Base-by-base conservation (phyloP, 2,329 filamentous ascomycete species). In the Xylariaceae sp. region DNA sequence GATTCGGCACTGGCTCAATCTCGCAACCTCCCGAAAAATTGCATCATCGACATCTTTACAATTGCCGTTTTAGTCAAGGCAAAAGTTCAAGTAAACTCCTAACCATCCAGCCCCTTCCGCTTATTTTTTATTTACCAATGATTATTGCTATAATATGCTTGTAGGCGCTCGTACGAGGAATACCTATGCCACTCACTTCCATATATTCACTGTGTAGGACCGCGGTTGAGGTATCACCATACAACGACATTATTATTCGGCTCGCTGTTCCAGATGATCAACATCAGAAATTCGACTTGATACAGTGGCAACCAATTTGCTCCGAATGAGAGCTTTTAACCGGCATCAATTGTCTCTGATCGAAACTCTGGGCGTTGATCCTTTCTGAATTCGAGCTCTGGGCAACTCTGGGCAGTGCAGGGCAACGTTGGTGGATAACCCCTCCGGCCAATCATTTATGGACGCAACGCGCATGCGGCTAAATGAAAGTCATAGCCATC, bases 381-480 rank as follows among this genome's bases (percentile, higher is more conserved):
- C 13, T 13, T 41, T 18, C 65, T 67, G 67, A 67, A 66, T 61
- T 49, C 51, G 41, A 36, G 46, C 55, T 53, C 47, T 48, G 29
- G 54, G 49, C 46, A 22, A 41, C 18, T 12, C 30, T 15, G 26
- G 26, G 26, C 26, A 26, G 8, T 5, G 26, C 26, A 5, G 26
- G 26, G 26, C 26, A 26, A 26, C 26, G 26, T 8, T 26, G 26
- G 26, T 26, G 26, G 26, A 26, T 26, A 26, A 26, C 26, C 8
- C 26, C 8, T n/a, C n/a, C 3, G 30, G 13, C n/a, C 39, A 13
- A 41, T 22, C 39, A 21, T 41, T 22, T 16, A 18, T 41, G 3
- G 3, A 16, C 15, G 4, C 34, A 37, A 19, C 22, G 8, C 30
- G 19, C 45, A 15, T 5, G 9, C 45, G 45, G 45, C 34, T 53